These are phyloP conservation scores for Jackrogersella minutella DNA, from an alignment of 495 filamentous ascomycete genomes.

Conservation along the genomic window DNA sequence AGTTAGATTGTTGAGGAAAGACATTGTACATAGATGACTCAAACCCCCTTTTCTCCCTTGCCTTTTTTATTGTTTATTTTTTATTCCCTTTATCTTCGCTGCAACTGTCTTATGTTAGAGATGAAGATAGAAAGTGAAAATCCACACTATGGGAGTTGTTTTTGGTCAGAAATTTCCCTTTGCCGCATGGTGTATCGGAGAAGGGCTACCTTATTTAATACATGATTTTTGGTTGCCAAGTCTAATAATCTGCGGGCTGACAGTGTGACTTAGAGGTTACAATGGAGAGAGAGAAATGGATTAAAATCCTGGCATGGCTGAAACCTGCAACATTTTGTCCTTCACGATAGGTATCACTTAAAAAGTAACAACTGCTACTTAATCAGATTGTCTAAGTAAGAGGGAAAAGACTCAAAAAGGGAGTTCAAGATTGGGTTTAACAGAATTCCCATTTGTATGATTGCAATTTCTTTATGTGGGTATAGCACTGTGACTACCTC, in stretches of 20 bases:
- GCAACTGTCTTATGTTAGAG: too few species aligned
- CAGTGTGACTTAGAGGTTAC: neutral
- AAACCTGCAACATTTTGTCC: conserved; percentile 14
- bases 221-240: conserved; percentile 3
- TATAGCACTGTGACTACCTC: too few species aligned
- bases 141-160: too few species aligned
- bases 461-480: too few species aligned
- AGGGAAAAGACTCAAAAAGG: too few species aligned
- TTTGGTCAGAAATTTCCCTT: too few species aligned
- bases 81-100: neutral
- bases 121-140: too few species aligned
- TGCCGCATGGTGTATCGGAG: too few species aligned
- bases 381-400: neutral
- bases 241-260: conserved; percentile 20
- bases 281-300: conserved; percentile 2
- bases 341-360: neutral
- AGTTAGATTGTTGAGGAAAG: conserved; percentile 40
- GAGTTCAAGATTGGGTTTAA: too few species aligned
- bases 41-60: too few species aligned
- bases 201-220: neutral
- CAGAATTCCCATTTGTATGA: too few species aligned
- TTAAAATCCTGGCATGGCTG: conserved; percentile 25
- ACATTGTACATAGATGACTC: conserved; percentile 23
- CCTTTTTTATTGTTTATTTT: neutral
- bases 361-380: neutral